These are phyloP conservation scores for Gynandropsis gynandra DNA, from an alignment of 345 rosid species.

Conservation along the genomic window DNA sequence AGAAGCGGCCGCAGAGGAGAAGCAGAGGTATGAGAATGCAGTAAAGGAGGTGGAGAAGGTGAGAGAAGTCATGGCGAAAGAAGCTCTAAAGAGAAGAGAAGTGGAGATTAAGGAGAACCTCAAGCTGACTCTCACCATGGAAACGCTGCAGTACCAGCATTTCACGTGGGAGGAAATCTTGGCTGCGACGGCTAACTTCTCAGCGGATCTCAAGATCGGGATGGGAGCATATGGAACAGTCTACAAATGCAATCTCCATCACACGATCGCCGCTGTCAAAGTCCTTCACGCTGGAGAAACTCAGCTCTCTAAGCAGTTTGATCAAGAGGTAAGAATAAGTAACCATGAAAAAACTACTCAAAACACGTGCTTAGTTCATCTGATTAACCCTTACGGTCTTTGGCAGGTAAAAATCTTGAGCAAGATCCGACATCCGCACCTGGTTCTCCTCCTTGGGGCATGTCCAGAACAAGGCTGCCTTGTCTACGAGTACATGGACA, in stretches of 20 bases:
- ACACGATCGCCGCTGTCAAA: slow-evolving; percentile 27
- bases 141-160: slow-evolving; percentile 24
- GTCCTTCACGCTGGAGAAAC: slow-evolving; percentile 31
- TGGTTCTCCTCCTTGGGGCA: slow-evolving; percentile 89
- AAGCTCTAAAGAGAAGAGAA: slow-evolving; percentile 48
- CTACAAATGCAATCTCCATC: slow-evolving; percentile 29
- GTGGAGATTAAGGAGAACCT: slow-evolving; percentile 63
- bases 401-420: slow-evolving; percentile 76
- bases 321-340: slow-evolving; percentile 25
- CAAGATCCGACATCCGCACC: slow-evolving; percentile 77
- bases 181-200: slow-evolving; percentile 24
- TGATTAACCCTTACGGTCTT: slow-evolving; percentile 1
- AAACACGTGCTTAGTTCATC: no score
- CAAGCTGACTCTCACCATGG: slow-evolving; percentile 28
- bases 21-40: slow-evolving; percentile 48
- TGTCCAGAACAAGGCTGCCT: slow-evolving; percentile 78
- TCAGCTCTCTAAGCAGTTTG: slow-evolving; percentile 29
- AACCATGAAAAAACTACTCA: background rate
- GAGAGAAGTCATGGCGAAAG: slow-evolving; percentile 43
- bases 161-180: slow-evolving; percentile 29
- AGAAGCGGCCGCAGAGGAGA: slow-evolving; percentile 54
- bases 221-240: slow-evolving; percentile 32
- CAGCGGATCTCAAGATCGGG: slow-evolving; percentile 32
- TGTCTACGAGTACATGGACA: slow-evolving; percentile 55
- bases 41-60: slow-evolving; percentile 45